Percentiles rank a stretch among this genome's conserved stretches.
These are phyloP conservation scores for Periconia macrospinosa DNA, from an alignment of 2,329 filamentous ascomycete genomes.

Conservation along the genomic window DNA sequence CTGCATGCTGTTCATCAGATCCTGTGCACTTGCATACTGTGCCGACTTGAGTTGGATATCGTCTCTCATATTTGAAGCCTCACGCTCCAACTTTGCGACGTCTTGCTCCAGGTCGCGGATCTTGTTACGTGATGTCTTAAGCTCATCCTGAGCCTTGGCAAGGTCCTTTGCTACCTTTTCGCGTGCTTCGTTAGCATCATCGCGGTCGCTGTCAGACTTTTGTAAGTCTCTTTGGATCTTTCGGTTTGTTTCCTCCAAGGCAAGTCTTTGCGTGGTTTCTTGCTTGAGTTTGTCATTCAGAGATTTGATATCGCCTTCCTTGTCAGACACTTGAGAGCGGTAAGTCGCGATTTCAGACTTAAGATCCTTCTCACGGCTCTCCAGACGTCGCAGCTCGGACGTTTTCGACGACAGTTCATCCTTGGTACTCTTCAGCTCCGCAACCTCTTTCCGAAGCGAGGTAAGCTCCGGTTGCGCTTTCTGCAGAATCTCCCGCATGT, in stretches of 20 bases:
- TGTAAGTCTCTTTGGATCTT: slow-evolving; percentile 76
- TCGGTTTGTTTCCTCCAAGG: slow-evolving; percentile 77
- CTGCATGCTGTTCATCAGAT: slow-evolving; percentile 86
- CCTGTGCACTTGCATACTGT: slow-evolving; percentile 83
- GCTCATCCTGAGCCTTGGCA: slow-evolving; percentile 70
- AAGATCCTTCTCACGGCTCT: slow-evolving; percentile 80
- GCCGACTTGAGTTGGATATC: slow-evolving; percentile 82
- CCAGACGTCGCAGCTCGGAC: slow-evolving; percentile 71
- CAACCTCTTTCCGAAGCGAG: slow-evolving; percentile 74
- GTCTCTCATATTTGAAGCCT: slow-evolving; percentile 70
- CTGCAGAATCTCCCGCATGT: slow-evolving; percentile 76
- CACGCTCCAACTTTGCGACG: slow-evolving; percentile 66
- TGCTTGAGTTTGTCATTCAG: slow-evolving; percentile 77
- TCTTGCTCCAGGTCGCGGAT: slow-evolving; percentile 77
- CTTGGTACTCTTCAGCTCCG: slow-evolving; percentile 71
- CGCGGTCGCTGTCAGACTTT: slow-evolving; percentile 75
- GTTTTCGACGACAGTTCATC: slow-evolving; percentile 70
- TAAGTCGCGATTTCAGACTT: slow-evolving; percentile 71
- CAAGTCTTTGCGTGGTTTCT: slow-evolving; percentile 70
- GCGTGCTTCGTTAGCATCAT: slow-evolving; percentile 71
- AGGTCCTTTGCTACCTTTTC: slow-evolving; percentile 75
- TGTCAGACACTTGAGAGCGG: slow-evolving; percentile 71
- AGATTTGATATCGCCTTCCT: slow-evolving; percentile 75
- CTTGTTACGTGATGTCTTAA: slow-evolving; percentile 57
- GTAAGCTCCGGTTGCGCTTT: slow-evolving; percentile 87